Percentiles rank a stretch among this genome's conserved stretches.
phyloP scores from a whole-genome alignment of 2,329 filamentous ascomycete genomes.

The Pseudogymnoascus verrucosus region DNA sequence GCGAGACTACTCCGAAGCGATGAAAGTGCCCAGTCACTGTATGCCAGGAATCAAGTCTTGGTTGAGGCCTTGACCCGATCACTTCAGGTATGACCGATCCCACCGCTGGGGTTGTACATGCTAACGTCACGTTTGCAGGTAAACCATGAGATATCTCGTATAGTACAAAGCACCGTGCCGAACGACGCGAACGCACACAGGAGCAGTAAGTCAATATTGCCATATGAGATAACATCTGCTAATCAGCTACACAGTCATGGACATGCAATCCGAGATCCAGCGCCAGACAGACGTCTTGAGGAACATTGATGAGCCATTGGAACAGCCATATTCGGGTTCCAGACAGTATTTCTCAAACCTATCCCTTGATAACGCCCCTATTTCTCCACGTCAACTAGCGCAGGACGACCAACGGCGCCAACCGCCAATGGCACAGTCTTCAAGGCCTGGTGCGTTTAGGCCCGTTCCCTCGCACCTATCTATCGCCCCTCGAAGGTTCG shows the following conservation, averaged over 20 bases:
- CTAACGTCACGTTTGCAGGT: constrained; percentile 44
- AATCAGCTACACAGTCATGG: constrained; percentile 38
- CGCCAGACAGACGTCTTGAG: constrained; percentile 51
- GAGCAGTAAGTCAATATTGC: constrained; percentile 56
- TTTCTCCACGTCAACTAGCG: constrained; percentile 80
- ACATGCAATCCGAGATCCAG: constrained; percentile 51
- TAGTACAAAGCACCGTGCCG: constrained; percentile 65
- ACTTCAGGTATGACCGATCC: constrained; percentile 45
- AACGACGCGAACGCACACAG: constrained; percentile 71
- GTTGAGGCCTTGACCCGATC: constrained; percentile 72
- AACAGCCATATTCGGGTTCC: constrained; percentile 55
- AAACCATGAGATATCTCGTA: constrained; percentile 75
- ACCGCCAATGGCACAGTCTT: constrained; percentile 54
- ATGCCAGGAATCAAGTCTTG: constrained; percentile 71
- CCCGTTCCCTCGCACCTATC: constrained; percentile 77
- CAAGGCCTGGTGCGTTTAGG: constrained; percentile 59
- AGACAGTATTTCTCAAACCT: constrained; percentile 57
- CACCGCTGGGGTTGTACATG: constrained; percentile 12
- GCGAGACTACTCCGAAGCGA: constrained; percentile 71
- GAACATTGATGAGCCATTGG: constrained; percentile 56
- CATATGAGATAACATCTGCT: constrained; percentile 16
- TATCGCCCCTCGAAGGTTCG: constrained; percentile 68
- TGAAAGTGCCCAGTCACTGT: constrained; percentile 71
- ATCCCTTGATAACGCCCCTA: constrained; percentile 62
- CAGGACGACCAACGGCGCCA: constrained; percentile 74